Conservation (phyloP, 2,329 filamentous ascomycete species). For the Beauveria bassiana region DNA sequence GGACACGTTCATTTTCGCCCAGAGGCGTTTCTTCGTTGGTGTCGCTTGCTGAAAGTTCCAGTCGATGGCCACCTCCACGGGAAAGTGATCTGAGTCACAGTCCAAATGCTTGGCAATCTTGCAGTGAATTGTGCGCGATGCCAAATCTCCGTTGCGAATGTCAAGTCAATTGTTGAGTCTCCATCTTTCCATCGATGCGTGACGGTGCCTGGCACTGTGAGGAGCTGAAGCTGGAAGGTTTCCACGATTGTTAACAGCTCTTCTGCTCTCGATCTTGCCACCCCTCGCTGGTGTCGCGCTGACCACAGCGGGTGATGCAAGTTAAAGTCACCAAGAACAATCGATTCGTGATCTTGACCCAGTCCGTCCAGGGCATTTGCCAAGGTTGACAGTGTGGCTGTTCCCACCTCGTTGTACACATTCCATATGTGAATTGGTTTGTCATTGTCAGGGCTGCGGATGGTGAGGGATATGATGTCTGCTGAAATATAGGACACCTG, state of each 20-base stretch:
- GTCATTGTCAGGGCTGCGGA: neutral
- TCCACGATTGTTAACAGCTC: neutral
- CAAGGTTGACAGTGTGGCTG: neutral
- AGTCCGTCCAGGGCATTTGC: neutral
- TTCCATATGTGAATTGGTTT: neutral
- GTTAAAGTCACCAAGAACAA: neutral
- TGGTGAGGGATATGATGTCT: neutral
- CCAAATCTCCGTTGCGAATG: no score
- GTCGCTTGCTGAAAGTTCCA: no score
- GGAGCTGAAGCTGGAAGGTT: neutral
- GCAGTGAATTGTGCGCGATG: no score
- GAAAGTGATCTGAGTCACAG: no score
- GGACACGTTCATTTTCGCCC: slow-evolving; percentile 22
- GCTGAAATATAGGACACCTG: neutral
- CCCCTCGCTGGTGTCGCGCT: neutral
- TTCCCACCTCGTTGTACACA: neutral
- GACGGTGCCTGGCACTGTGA: neutral
- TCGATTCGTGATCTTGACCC: neutral
- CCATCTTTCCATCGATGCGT: no score
- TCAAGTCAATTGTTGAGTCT: no score
- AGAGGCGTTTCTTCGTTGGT: no score
- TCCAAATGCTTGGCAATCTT: no score
- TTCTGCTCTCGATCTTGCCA: neutral
- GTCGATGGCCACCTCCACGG: no score
- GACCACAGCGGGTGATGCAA: neutral